Percentiles rank a stretch among this genome's conserved stretches.
Evolutionary conservation across 768 basidiomycete species (phyloP).

Genomic region (Tylopilus balloui): DNA sequence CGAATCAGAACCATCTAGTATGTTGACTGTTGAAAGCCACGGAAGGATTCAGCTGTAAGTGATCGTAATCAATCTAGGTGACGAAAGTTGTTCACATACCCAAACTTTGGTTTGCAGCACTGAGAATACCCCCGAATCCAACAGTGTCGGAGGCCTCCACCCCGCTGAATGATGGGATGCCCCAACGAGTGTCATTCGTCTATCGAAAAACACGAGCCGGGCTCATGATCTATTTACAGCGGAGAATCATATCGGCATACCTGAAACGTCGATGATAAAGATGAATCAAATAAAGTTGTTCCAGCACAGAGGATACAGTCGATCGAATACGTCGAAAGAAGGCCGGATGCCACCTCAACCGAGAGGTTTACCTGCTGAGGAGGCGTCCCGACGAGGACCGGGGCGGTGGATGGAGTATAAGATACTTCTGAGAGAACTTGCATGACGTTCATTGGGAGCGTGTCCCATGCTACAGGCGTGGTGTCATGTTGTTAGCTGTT

Average conservation of each 20-base stretch:
- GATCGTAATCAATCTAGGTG: neutral
- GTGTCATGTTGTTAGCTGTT: slow-evolving; percentile 1
- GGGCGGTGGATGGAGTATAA: slow-evolving; percentile 14
- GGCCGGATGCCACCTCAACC: slow-evolving; percentile 11
- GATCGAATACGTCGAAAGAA: slow-evolving; percentile 15
- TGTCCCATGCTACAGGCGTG: slow-evolving; percentile 23
- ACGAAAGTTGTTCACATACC: slow-evolving; percentile 1
- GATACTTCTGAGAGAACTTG: slow-evolving; percentile 11
- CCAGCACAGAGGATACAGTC: slow-evolving; percentile 29
- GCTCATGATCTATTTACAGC: neutral
- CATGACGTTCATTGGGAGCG: slow-evolving; percentile 22
- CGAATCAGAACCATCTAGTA: slow-evolving; percentile 20
- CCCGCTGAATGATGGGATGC: slow-evolving; percentile 14
- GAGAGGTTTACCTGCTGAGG: slow-evolving; percentile 28
- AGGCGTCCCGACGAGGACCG: slow-evolving; percentile 24
- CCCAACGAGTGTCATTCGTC: slow-evolving; percentile 19
- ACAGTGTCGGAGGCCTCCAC: slow-evolving; percentile 18
- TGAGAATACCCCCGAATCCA: slow-evolving; percentile 19
- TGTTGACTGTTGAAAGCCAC: slow-evolving; percentile 14
- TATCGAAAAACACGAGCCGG: neutral
- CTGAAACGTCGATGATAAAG: slow-evolving; percentile 23
- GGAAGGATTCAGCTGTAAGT: neutral
- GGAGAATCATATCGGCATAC: slow-evolving; percentile 8
- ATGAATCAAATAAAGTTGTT: slow-evolving; percentile 15
- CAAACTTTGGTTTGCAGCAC: slow-evolving; percentile 11